Evolutionary conservation across 345 rosid genomes (phyloP).

Genomic region (Raphanus sativus): DNA sequence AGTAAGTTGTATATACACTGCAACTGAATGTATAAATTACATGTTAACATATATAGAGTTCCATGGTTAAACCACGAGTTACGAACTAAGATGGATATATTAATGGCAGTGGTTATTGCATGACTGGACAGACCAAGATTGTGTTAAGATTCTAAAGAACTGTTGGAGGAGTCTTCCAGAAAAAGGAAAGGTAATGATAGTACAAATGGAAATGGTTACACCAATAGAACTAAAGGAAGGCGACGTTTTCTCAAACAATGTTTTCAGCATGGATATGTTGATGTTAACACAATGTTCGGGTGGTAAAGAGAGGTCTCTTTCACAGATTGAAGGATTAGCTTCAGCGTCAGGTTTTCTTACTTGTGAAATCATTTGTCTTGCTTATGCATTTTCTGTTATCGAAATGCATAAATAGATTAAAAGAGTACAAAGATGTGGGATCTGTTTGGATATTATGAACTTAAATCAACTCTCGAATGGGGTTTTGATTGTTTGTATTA

Average conservation of each 20-base stretch:
- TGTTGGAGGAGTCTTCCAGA: constrained; percentile 13
- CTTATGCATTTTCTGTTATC: background rate
- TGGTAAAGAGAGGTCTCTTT: background rate
- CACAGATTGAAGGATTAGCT: constrained; percentile 19
- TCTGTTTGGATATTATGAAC: background rate
- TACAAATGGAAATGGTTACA: background rate
- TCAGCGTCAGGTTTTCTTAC: background rate
- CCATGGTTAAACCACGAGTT: no score
- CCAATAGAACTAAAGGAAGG: constrained; percentile 1
- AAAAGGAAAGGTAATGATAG: constrained; percentile 13
- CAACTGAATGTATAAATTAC: no score
- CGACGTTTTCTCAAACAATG: background rate
- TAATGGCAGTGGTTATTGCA: constrained; percentile 3
- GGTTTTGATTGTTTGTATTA: background rate
- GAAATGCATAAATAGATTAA: background rate
- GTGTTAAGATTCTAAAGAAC: background rate
- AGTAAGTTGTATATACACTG: background rate
- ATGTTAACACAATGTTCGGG: background rate
- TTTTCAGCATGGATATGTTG: constrained; percentile 3
- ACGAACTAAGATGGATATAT: background rate
- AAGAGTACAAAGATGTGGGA: background rate
- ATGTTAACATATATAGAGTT: no score
- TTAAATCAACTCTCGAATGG: background rate
- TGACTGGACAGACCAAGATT: constrained; percentile 23
- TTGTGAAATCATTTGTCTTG: background rate